These are phyloP conservation scores for Mentha longifolia DNA, from an alignment of 257 asterid species.

Conservation along the genomic window DNA sequence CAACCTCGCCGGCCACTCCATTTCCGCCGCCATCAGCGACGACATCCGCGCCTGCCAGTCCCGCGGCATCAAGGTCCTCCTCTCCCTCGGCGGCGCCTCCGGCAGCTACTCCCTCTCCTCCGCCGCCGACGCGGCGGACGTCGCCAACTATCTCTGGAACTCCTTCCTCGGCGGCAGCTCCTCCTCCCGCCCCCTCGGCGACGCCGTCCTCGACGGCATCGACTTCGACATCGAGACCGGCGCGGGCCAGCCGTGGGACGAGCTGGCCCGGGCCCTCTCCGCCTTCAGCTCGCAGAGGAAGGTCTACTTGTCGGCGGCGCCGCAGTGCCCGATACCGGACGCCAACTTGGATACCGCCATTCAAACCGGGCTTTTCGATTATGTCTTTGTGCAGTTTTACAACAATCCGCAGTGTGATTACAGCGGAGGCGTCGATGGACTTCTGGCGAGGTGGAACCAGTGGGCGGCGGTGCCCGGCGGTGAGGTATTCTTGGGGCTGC, in stretches of 20 bases:
- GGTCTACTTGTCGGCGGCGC: conserved; percentile 61
- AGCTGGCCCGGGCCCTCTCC: conserved; percentile 42
- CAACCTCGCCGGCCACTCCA: conserved; percentile 67
- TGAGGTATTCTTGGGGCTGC: conserved; percentile 60
- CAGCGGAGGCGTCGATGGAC: conserved; percentile 26
- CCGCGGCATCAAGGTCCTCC: conserved; percentile 40
- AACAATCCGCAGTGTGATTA: conserved; percentile 55
- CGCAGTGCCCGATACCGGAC: conserved; percentile 58
- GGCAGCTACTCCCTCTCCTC: conserved; percentile 54
- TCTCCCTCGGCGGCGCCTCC: conserved; percentile 48
- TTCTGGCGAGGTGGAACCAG: conserved; percentile 50
- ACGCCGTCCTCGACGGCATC: conserved; percentile 55
- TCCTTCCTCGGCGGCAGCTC: conserved; percentile 55
- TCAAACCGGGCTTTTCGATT: conserved; percentile 55
- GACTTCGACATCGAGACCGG: conserved; percentile 58
- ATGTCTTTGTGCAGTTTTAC: conserved; percentile 67
- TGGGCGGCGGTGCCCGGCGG: conserved; percentile 39
- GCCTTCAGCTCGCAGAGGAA: conserved; percentile 35
- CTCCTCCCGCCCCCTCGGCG: conserved; percentile 46
- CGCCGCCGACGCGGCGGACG: conserved; percentile 45
- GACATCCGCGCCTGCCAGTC: conserved; percentile 44
- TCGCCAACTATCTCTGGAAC: conserved; percentile 57
- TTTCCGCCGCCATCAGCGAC: conserved; percentile 29
- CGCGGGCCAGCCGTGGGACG: conserved; percentile 42
- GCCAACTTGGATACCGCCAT: conserved; percentile 42